Conservation (phyloP, 2,329 filamentous ascomycete species). For the Aquanectria penicillioides region DNA sequence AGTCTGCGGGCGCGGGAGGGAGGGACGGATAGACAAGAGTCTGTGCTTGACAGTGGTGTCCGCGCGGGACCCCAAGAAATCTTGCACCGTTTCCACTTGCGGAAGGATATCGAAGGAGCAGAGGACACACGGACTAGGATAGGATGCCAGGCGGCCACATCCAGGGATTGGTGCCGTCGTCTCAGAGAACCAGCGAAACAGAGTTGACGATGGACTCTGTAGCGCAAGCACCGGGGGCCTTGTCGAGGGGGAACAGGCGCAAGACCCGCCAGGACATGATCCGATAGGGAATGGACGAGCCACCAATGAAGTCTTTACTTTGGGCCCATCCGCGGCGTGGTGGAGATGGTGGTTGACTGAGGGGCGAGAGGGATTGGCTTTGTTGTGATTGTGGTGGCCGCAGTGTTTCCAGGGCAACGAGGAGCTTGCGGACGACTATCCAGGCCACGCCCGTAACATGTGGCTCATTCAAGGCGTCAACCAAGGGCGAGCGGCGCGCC, state of each 20-base stretch:
- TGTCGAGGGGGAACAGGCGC: no score
- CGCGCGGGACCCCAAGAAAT: neutral
- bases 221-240: slow-evolving; percentile 7
- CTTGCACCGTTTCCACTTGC: slow-evolving; percentile 13
- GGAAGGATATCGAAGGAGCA: neutral
- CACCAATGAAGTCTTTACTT: neutral
- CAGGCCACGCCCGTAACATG: no score
- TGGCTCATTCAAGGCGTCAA: neutral
- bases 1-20: neutral
- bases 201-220: slow-evolving; percentile 1
- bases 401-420: slow-evolving; percentile 11
- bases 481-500: slow-evolving; percentile 4
- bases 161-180: neutral
- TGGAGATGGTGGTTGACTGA: neutral
- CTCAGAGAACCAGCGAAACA: slow-evolving; percentile 10
- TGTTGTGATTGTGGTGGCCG: slow-evolving; percentile 19
- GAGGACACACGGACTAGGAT: neutral
- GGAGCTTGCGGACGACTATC: no score
- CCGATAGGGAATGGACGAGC: neutral
- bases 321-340: neutral
- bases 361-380: no score
- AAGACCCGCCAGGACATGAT: slow-evolving; percentile 15
- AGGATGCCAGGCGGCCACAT: slow-evolving; percentile 1
- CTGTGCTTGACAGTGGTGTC: slow-evolving; percentile 8
- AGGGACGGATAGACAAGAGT: slow-evolving; percentile 1